Base-by-base conservation (phyloP, 2,329 filamentous ascomycete genomes). In the Arachnomyces sp. region DNA sequence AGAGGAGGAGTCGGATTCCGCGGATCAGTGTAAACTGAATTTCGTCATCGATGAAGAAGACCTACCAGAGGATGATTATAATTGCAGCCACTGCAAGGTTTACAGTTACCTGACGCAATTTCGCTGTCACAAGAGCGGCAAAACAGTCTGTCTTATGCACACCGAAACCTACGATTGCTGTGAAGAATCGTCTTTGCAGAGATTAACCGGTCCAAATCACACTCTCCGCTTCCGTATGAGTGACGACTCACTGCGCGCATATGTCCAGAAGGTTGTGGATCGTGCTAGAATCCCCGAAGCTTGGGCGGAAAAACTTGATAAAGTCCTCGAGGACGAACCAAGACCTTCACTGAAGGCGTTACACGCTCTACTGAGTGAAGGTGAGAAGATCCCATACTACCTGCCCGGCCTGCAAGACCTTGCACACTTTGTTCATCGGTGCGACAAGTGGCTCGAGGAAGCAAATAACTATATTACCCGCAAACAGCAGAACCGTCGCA, bases 361-460 rank as follows among this genome's bases (percentile, higher is more conserved):
- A 53, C 83, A 90, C 48, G 79, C 80, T 36, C 73, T 98, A 40
- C 73, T 96, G 43, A 82, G 82, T 58, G 92, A 98, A 71, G 92
- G 92, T 62, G 92, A 98, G 67, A 89, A 87, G 63, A 95, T 98
- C 56, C 88, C 90, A 43, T 93, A 85, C 71, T 82, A 87, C 43
- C 75, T 98, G 46, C 79, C 81, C 49, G 89, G 87, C 47, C 74
- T 98, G 47, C 76, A 83, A 53, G 77, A 85, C 52, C 74, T 98
- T 52, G 84, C 81, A 64, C 77, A 82, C 50, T 98, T 94, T 67
- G 92, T 98, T 60, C 88, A 94, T 53, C 82, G 86, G 55, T 96
- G 92, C 70, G 93, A 94, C 63, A 88, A 94, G 59, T 95, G 93
- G 84, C 87, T 95, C 47, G 92, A 96, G 55, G 90, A 96, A 66